Conservation (phyloP, 331 rosid species). For the Quercus lobata region DNA sequence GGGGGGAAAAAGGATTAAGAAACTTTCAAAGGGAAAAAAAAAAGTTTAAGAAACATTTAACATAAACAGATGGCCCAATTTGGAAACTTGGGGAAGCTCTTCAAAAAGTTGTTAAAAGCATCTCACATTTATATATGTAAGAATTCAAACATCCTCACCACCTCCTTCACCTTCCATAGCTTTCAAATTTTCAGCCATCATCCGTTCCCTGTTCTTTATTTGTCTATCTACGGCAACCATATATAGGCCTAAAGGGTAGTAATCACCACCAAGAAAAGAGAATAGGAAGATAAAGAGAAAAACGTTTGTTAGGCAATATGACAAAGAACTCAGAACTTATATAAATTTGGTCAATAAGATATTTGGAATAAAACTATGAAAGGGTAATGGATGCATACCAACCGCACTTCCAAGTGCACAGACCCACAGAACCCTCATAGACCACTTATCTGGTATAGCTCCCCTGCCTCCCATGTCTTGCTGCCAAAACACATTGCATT, state of each 20-base stretch:
- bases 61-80: background rate
- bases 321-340: background rate
- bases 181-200: constrained; percentile 43
- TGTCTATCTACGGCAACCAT: constrained; percentile 56
- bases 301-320: background rate
- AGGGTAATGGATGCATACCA: constrained; percentile 22
- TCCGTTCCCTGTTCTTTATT: constrained; percentile 38
- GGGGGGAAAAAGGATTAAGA: background rate
- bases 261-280: background rate
- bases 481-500: constrained; percentile 20
- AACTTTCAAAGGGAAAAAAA: too few species aligned
- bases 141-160: background rate
- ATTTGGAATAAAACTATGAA: background rate
- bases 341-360: background rate
- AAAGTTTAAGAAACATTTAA: too few species aligned
- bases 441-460: constrained; percentile 54
- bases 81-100: background rate
- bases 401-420: constrained; percentile 58
- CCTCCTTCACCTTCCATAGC: constrained; percentile 27
- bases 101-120: background rate
- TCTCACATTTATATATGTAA: background rate
- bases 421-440: constrained; percentile 54
- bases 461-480: constrained; percentile 42
- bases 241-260: constrained; percentile 40
- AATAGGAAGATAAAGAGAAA: background rate